phyloP scores from a whole-genome alignment of 805 yeast species.

The Saturnispora besseyi region DNA sequence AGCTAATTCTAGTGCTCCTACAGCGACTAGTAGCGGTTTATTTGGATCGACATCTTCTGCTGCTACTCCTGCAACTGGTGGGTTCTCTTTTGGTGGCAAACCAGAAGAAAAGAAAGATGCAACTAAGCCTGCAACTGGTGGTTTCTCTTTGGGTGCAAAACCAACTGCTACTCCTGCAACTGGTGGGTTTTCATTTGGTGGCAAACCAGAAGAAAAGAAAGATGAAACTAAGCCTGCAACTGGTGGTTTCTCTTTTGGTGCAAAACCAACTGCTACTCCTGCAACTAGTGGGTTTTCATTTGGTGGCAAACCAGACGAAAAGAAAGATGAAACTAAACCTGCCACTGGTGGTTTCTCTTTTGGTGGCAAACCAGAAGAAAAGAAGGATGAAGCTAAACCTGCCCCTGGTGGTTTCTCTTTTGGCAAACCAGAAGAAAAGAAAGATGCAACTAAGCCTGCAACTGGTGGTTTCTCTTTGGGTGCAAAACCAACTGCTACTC shows the following conservation, averaged over 20 bases:
- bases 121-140: conserved; percentile 1
- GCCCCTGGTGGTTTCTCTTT: conserved; percentile 13
- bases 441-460: conserved; percentile 6
- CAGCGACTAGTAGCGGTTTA: not conserved
- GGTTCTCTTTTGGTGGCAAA: not conserved
- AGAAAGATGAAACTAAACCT: conserved; percentile 6
- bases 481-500: not conserved
- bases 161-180: conserved; percentile 6
- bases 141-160: conserved; percentile 1
- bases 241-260: conserved; percentile 6
- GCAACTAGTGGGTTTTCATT: conserved; percentile 4
- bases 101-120: not conserved
- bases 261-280: conserved; percentile 9
- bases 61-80: not conserved
- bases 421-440: conserved; percentile 12
- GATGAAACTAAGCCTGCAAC: conserved; percentile 1
- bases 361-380: conserved; percentile 9
- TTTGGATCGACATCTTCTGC: not conserved
- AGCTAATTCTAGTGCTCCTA: not conserved
- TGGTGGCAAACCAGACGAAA: conserved; percentile 9
- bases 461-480: conserved; percentile 12
- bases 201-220: conserved; percentile 7
- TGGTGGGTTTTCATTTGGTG: conserved; percentile 6
- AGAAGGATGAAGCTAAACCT: conserved; percentile 9
- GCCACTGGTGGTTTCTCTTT: conserved; percentile 10